Evolutionary conservation across 1,284 basidiomycete genomes (phyloP), one percentile per base, ranked within the genome.

Genomic region (Fomitopsis schrenkii): DNA sequence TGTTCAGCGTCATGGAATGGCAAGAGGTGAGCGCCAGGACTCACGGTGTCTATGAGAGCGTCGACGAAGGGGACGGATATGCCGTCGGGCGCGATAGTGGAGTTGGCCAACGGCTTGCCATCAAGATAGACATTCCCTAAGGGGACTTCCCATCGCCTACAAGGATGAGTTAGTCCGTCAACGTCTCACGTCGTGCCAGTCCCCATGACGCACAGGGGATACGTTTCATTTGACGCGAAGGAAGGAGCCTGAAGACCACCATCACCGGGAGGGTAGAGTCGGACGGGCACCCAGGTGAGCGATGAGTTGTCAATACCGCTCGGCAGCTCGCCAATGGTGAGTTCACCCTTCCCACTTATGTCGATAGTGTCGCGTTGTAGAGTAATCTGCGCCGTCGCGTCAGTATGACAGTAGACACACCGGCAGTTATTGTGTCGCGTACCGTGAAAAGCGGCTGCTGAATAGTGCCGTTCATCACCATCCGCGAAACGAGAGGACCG

Each of bases 91-190:
- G 75, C 69, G 5, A 78, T 68, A 35, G 72, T 75, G 0, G 83
- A 83, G 28, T 72, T 70, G 3, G 83, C 75, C 3, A 88, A 71
- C 60, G 71, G 70, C 66, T 78, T 67, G 6, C 83, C 84, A 64
- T 86, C 82, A 15, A 88, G 75, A 69, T 76, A 84, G 7, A 87
- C 81, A 53, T 76, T 82, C 59, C 85, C 83, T 19, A 88, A 67
- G 30, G 79, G 77, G 6, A 86, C 73, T 66, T 87, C 85, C 86
- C 85, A 87, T 8, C 82, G 80, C 28, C 84, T 81, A 38, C 30
- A 44, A 30, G 40, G 10, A 38, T 22, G 36, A 4, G 9, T 50
- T 12, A 33, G 7, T 14, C 28, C 15, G 8, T 42, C n/a, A 22
- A 22, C 4, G 42, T 22, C 17, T 15, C 14, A 17, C 28, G 17